Evolutionary conservation across 2,329 filamentous ascomycete genomes (phyloP).

Genomic region (Phyllosticta citribraziliensis): DNA sequence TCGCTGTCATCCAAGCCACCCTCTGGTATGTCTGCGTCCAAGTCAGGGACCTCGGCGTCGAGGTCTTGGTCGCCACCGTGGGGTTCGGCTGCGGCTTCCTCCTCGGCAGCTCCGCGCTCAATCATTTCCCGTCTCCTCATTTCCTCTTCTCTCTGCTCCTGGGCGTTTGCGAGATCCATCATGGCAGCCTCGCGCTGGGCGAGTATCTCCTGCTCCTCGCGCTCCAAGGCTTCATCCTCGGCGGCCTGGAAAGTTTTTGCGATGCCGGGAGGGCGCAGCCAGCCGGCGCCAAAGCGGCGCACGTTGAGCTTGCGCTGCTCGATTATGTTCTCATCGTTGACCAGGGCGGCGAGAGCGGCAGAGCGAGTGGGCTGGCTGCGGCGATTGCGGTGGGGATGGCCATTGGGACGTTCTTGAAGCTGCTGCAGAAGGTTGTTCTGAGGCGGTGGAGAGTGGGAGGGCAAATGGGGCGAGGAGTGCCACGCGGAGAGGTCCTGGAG

Average conservation of each 20-base stretch:
- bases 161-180: conserved; percentile 57
- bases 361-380: conserved; percentile 35
- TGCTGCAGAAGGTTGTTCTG: conserved; percentile 17
- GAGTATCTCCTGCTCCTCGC: conserved; percentile 72
- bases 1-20: conserved; percentile 10
- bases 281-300: conserved; percentile 75
- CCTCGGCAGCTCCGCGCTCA: conserved; percentile 29
- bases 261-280: conserved; percentile 84
- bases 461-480: conserved; percentile 6
- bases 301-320: conserved; percentile 71
- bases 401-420: conserved; percentile 12
- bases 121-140: conserved; percentile 18
- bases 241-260: conserved; percentile 83
- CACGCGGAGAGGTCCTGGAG: conserved; percentile 7
- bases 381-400: conserved; percentile 16
- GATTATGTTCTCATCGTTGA: conserved; percentile 67
- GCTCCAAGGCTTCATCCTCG: conserved; percentile 80
- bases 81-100: conserved; percentile 31
- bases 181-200: conserved; percentile 60
- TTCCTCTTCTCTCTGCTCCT: conserved; percentile 47
- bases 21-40: conserved; percentile 35
- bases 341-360: conserved; percentile 58
- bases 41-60: conserved; percentile 36
- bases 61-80: conserved; percentile 30
- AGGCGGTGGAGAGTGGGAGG: conserved; percentile 16